phyloP scores from a whole-genome alignment of 2,329 filamentous ascomycete species.

The Basipetospora sp. region DNA sequence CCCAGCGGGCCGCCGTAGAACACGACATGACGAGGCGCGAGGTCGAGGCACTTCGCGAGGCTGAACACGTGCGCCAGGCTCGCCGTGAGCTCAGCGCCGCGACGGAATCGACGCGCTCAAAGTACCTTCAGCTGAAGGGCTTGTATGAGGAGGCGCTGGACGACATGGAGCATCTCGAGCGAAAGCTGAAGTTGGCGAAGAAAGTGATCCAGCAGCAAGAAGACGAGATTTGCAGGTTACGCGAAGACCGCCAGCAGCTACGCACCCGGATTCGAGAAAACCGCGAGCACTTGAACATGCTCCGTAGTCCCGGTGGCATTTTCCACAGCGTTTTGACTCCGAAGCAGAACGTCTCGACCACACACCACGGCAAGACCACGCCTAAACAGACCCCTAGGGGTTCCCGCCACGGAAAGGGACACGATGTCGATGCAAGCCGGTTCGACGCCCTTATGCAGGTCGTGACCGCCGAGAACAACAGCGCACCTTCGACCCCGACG shows the following conservation, averaged over 20 bases:
- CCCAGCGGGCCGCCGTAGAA: constrained; percentile 77
- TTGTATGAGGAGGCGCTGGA: constrained; percentile 52
- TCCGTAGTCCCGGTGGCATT: constrained; percentile 60
- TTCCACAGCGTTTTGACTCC: constrained; percentile 50
- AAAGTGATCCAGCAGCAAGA: constrained; percentile 65
- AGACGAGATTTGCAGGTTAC: constrained; percentile 53
- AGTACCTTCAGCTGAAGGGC: constrained; percentile 47
- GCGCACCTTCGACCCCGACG: constrained; percentile 57
- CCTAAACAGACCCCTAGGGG: constrained; percentile 11
- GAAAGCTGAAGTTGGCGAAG: constrained; percentile 57
- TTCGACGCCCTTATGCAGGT: constrained; percentile 73
- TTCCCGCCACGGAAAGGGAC: constrained; percentile 11
- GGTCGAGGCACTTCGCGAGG: constrained; percentile 65
- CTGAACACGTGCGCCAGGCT: constrained; percentile 53
- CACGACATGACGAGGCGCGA: constrained; percentile 82
- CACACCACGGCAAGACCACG: constrained; percentile 21
- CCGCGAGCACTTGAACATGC: constrained; percentile 66
- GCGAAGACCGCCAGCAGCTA: constrained; percentile 62
- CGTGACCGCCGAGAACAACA: constrained; percentile 56
- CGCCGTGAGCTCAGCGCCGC: constrained; percentile 36
- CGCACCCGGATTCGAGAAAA: constrained; percentile 79
- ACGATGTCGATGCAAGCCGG: constrained; percentile 35
- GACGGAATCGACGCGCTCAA: constrained; percentile 37
- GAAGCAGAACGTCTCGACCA: constrained; percentile 14
- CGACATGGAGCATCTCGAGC: constrained; percentile 49